A percentile compares a stretch with the other conserved stretches of the same genome.
These are phyloP conservation scores for Diaporthe sp. DNA, from an alignment of 2,329 filamentous ascomycete species.

Conservation along the genomic window DNA sequence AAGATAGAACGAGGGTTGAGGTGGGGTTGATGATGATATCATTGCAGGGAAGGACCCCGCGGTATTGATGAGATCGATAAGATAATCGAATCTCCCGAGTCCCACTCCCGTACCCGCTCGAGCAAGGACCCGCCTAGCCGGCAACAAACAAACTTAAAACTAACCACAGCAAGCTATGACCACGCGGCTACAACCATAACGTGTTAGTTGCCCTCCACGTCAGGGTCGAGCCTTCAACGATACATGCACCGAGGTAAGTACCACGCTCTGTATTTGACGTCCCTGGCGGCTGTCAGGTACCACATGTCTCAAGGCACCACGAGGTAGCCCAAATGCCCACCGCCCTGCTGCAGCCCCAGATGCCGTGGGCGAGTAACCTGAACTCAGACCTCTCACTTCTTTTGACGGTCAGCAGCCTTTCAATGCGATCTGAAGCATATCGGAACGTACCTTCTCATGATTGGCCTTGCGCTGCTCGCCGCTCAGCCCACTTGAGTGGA, in stretches of 20 bases:
- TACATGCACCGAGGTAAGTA: not conserved
- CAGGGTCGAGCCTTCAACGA: not conserved
- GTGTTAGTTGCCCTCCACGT: not conserved
- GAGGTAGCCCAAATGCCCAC: not conserved
- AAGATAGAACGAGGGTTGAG: not conserved
- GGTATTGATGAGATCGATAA: constrained; percentile 5
- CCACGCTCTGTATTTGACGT: not conserved
- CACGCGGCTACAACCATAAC: not conserved
- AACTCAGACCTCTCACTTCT: not conserved
- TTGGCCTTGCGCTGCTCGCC: not conserved
- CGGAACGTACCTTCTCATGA: not conserved
- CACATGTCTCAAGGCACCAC: rapidly evolving
- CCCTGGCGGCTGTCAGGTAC: not conserved
- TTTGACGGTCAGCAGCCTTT: not conserved
- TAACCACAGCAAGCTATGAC: constrained; percentile 6
- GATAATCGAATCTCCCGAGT: not conserved
- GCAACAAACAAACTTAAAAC: not conserved
- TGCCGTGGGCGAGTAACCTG: not conserved
- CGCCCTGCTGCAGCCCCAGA: not conserved
- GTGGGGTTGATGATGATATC: constrained; percentile 23
- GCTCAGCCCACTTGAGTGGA: not conserved
- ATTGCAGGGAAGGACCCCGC: constrained; percentile 11
- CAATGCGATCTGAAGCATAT: not conserved
- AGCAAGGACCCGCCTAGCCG: not conserved
- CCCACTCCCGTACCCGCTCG: not conserved